Evolutionary conservation across 164 flowering plant species (phyloP).

Genomic region (Amborella trichopoda): DNA sequence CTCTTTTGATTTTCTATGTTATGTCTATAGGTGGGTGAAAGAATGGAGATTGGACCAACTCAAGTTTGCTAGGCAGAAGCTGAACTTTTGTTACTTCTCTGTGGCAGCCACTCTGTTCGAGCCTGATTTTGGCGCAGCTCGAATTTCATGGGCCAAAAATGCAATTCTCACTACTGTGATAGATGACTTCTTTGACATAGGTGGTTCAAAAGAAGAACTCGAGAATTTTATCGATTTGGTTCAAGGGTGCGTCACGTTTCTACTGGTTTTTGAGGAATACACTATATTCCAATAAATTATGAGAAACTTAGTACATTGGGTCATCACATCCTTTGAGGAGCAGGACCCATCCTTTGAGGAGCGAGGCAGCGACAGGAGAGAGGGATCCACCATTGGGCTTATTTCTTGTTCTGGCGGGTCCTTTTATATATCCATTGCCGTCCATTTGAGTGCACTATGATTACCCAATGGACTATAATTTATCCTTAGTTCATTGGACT

Average conservation of each 20-base stretch:
- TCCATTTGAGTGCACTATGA: too few species aligned
- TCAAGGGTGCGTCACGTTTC: constrained; percentile 13
- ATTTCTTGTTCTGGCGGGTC: too few species aligned
- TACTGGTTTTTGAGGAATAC: too few species aligned
- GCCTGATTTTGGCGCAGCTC: constrained; percentile 23
- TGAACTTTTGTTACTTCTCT: constrained; percentile 42
- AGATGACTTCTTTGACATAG: constrained; percentile 28
- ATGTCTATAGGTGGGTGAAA: constrained; percentile 52
- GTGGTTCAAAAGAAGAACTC: constrained; percentile 26
- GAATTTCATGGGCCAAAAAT: constrained; percentile 25
- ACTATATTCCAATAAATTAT: too few species aligned
- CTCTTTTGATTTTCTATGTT: too few species aligned
- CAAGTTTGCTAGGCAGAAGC: constrained; percentile 70
- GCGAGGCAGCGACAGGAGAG: too few species aligned
- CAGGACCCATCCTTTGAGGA: neutral
- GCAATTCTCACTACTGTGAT: constrained; percentile 22
- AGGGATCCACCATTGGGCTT: too few species aligned
- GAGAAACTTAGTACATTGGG: too few species aligned
- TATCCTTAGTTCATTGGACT: too few species aligned
- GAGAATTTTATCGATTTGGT: constrained; percentile 17
- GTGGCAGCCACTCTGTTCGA: constrained; percentile 19
- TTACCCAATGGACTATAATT: too few species aligned
- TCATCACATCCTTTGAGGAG: too few species aligned
- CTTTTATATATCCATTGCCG: too few species aligned
- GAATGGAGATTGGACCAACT: constrained; percentile 67